phyloP scores from a whole-genome alignment of 805 yeast genomes.

The Kodamaea hsintzibuensis region DNA sequence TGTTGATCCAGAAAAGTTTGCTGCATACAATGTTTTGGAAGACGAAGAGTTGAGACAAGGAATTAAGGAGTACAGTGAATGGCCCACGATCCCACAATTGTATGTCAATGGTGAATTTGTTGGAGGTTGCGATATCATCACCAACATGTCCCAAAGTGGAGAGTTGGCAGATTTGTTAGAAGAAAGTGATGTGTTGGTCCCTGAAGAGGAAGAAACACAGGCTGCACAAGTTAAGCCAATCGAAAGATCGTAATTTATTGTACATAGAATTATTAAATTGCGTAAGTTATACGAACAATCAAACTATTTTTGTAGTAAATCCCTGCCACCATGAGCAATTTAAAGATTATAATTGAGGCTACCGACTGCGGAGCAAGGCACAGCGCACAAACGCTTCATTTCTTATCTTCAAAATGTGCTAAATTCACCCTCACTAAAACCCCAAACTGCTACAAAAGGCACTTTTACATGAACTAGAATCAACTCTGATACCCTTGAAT shows the following conservation, averaged over 20 bases:
- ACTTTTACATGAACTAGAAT: background rate
- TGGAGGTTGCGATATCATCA: slow-evolving; percentile 96
- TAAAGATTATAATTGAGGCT: background rate
- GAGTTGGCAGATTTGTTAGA: slow-evolving; percentile 86
- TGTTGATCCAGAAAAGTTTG: slow-evolving; percentile 93
- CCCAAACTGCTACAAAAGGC: background rate
- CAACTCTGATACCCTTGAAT: background rate
- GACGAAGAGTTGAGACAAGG: slow-evolving; percentile 94
- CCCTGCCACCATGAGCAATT: background rate
- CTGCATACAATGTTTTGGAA: slow-evolving; percentile 94
- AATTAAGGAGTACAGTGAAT: slow-evolving; percentile 88
- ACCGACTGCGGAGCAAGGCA: background rate
- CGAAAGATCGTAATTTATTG: slow-evolving; percentile 25
- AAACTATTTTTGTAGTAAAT: background rate
- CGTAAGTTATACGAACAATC: background rate
- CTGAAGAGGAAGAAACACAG: slow-evolving; percentile 57
- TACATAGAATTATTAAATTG: background rate
- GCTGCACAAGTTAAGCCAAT: slow-evolving; percentile 38
- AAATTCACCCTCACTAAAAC: background rate
- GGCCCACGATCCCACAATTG: slow-evolving; percentile 99
- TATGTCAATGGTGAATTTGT: slow-evolving; percentile 88
- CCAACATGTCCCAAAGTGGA: slow-evolving; percentile 89
- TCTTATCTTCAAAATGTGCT: background rate
- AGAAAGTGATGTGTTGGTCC: slow-evolving; percentile 72
- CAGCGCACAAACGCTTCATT: background rate